Evolutionary conservation across 2,329 filamentous ascomycete genomes (phyloP).

Genomic region (Emergomyces africanus): DNA sequence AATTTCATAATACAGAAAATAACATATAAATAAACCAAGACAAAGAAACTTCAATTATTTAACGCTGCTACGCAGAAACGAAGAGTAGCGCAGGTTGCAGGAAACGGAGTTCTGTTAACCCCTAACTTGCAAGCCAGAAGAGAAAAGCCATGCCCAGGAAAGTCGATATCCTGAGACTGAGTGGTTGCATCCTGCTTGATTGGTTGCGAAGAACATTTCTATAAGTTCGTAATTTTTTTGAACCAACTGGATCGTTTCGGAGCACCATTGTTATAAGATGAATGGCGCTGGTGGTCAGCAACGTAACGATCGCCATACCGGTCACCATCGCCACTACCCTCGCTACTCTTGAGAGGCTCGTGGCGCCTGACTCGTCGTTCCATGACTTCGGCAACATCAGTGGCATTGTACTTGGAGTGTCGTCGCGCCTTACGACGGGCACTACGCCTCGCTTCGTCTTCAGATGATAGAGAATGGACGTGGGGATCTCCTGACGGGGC

Average conservation of each 20-base stretch:
- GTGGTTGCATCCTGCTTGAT: background rate
- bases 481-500: slow-evolving; percentile 17
- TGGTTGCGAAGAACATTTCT: background rate
- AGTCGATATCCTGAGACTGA: background rate
- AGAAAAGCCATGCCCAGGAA: background rate
- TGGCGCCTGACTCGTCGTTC: slow-evolving; percentile 25
- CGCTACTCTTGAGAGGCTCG: slow-evolving; percentile 27
- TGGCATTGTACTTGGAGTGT: slow-evolving; percentile 28
- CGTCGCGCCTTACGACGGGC: slow-evolving; percentile 27
- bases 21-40: background rate
- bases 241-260: slow-evolving; percentile 32
- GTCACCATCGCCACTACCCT: slow-evolving; percentile 28
- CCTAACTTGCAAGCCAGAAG: background rate
- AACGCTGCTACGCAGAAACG: background rate
- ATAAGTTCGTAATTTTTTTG: slow-evolving; percentile 29
- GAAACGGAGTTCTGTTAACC: background rate
- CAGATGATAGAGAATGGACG: slow-evolving; percentile 27
- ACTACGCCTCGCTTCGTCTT: slow-evolving; percentile 29
- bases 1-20: background rate
- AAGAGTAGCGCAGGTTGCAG: background rate
- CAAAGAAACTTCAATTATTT: background rate
- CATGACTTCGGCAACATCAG: slow-evolving; percentile 28
- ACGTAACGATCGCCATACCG: slow-evolving; percentile 20
- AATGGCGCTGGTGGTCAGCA: slow-evolving; percentile 8
- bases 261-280: slow-evolving; percentile 14